Conservation (phyloP, 768 basidiomycete genomes). For the Mycena vulgaris region DNA sequence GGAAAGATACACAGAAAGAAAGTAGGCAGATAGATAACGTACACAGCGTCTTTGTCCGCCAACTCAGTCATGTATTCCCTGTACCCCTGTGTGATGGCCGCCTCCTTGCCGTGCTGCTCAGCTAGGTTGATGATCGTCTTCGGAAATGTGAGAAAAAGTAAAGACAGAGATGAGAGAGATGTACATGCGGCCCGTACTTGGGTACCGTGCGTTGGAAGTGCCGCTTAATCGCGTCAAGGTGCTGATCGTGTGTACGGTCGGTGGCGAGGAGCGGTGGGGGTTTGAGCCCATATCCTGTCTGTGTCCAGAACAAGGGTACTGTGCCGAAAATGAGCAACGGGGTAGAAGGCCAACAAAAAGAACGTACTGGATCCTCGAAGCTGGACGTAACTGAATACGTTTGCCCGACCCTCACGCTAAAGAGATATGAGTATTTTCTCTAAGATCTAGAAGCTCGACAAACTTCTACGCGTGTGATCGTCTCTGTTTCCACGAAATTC, state of each 20-base stretch:
- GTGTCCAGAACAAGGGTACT: conserved; percentile 97
- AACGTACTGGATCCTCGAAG: conserved; percentile 90
- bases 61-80: conserved; percentile 75
- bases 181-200: conserved; percentile 85
- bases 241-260: conserved; percentile 82
- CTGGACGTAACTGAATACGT: conserved; percentile 92
- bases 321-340: conserved; percentile 17
- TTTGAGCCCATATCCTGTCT: conserved; percentile 88
- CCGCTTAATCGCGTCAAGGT: conserved; percentile 76
- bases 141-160: conserved; percentile 21
- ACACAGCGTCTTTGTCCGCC: conserved; percentile 71
- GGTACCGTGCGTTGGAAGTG: conserved; percentile 80
- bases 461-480: conserved; percentile 87
- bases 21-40: conserved; percentile 42
- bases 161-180: conserved; percentile 45
- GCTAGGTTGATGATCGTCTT: conserved; percentile 92
- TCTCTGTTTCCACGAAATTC: conserved; percentile 97
- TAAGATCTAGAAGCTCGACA: conserved; percentile 30
- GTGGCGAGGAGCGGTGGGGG: conserved; percentile 85
- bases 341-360: neutral
- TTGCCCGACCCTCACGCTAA: conserved; percentile 81
- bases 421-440: neutral
- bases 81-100: conserved; percentile 83
- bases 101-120: conserved; percentile 93
- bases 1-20: neutral